Base-by-base conservation (phyloP, 768 basidiomycete species). In the Pulveroboletus sp. region DNA sequence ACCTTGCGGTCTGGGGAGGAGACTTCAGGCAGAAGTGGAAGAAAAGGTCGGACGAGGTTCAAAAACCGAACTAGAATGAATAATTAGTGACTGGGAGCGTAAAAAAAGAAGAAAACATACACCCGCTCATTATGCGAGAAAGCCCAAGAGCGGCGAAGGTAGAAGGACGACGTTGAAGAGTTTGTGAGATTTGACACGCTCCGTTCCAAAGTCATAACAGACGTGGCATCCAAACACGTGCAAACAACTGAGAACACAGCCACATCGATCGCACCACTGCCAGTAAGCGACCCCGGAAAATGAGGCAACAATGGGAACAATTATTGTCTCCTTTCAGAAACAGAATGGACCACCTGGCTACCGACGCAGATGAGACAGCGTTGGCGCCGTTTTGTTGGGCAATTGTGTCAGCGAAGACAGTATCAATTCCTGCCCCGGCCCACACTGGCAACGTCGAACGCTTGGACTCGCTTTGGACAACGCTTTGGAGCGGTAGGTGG, bases 1-100 rank as follows among this genome's bases (percentile, higher is more conserved):
- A 93, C 94, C 77, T 97, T 97, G 70, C 93, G 88, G 76, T 97
- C 94, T 45, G 95, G 95, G 41, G 94, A 94, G 55, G 94, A 92
- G 50, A 98, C 94, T 74, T 99, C 95, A 42, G 95, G 95, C 53
- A 98, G 79, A 64, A 97, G 85, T 42, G 92, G 90, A 72, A 97
- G 82, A 78, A 99, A 97, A 49, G 95, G 95, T 70, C 94, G 85
- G 74, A 97, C 94, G 65, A 95, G 91, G 75, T 95, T 94, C 64
- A 97, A 78, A 75, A 97, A 95, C 74, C 94, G 90, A 74, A 95
- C 94, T 33, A 37, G 5, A 31, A n/a, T 9, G 24, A 31, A 24
- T 2, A 33, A 5, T 58, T 6, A 60, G 43, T 41, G 43, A 45
- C 12, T 43, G 2, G 21, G 44, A 9, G 2, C 6, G 21, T 19